Percentiles rank a stretch among this genome's conserved stretches.
Conservation (phyloP, 495 filamentous ascomycete genomes). For the Glonium stellatum region DNA sequence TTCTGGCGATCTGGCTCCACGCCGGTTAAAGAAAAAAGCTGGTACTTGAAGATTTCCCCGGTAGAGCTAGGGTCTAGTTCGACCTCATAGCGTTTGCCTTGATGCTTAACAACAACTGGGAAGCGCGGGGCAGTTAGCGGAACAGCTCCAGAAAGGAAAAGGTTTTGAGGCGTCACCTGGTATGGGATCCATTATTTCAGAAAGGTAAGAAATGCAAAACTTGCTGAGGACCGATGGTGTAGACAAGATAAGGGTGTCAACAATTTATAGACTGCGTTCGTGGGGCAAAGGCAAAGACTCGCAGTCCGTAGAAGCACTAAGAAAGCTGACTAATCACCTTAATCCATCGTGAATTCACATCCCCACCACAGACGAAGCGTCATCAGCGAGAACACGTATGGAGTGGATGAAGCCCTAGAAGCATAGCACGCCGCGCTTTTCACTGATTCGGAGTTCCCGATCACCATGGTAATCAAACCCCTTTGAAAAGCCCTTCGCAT, state of each 20-base stretch:
- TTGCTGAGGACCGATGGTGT: background rate
- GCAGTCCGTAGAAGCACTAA: background rate
- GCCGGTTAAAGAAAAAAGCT: constrained; percentile 88
- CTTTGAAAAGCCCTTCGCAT: background rate
- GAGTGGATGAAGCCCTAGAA: constrained; percentile 4
- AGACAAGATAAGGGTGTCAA: background rate
- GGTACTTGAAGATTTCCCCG: constrained; percentile 90
- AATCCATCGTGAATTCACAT: background rate
- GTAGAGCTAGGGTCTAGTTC: constrained; percentile 78
- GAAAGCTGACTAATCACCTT: background rate
- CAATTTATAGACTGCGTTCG: too few species aligned
- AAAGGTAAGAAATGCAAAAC: constrained; percentile 13
- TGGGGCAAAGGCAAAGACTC: too few species aligned
- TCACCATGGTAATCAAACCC: constrained; percentile 16
- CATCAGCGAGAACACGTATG: constrained; percentile 13
- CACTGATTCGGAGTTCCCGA: background rate
- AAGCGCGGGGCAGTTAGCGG: constrained; percentile 6
- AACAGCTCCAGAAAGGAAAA: background rate
- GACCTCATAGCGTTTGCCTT: constrained; percentile 88
- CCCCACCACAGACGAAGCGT: constrained; percentile 10
- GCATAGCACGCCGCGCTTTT: background rate
- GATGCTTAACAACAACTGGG: constrained; percentile 86
- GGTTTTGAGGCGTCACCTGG: constrained; percentile 18
- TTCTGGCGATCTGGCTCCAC: constrained; percentile 97
- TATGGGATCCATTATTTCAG: constrained; percentile 29